Percentiles rank a stretch among this genome's conserved stretches.
phyloP scores from a whole-genome alignment of 2,329 filamentous ascomycete species.

The Trichoderma aggressivum region DNA sequence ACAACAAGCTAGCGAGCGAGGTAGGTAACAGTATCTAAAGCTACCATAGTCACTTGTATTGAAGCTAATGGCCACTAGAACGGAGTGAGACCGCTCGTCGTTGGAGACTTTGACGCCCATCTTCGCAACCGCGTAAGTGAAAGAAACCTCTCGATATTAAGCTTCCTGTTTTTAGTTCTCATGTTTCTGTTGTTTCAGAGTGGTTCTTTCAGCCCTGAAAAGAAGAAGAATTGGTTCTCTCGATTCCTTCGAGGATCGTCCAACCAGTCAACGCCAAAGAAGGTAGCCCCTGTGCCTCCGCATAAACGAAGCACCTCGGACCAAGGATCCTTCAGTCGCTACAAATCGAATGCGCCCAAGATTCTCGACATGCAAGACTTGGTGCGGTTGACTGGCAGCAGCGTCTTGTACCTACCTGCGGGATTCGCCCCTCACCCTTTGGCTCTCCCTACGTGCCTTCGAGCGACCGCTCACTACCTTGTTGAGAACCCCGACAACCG shows the following conservation, averaged over 20 bases:
- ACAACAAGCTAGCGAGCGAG: conserved; percentile 59
- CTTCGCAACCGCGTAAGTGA: conserved; percentile 33
- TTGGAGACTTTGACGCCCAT: conserved; percentile 38
- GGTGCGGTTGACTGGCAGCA: conserved; percentile 61
- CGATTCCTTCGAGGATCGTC: conserved; percentile 33
- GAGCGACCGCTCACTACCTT: conserved; percentile 63
- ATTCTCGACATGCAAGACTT: conserved; percentile 55
- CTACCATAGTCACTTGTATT: not conserved
- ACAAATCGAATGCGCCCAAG: conserved; percentile 45
- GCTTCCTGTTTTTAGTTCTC: not conserved
- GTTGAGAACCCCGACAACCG: conserved; percentile 53
- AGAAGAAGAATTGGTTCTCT: conserved; percentile 37
- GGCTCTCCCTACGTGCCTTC: conserved; percentile 61
- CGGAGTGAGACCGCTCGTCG: conserved; percentile 44
- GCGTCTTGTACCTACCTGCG: conserved; percentile 56
- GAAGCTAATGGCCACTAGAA: conserved; percentile 39
- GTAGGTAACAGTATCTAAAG: conserved; percentile 32
- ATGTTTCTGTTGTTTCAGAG: conserved; percentile 20
- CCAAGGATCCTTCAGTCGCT: conserved; percentile 45
- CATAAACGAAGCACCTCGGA: conserved; percentile 56
- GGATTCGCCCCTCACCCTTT: conserved; percentile 57
- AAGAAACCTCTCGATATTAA: not conserved
- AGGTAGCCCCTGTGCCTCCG: conserved; percentile 19
- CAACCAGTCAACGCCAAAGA: conserved; percentile 20
- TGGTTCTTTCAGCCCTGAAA: conserved; percentile 26